Conservation (phyloP, 2,329 filamentous ascomycete genomes). For the Fusarium nematophilum region DNA sequence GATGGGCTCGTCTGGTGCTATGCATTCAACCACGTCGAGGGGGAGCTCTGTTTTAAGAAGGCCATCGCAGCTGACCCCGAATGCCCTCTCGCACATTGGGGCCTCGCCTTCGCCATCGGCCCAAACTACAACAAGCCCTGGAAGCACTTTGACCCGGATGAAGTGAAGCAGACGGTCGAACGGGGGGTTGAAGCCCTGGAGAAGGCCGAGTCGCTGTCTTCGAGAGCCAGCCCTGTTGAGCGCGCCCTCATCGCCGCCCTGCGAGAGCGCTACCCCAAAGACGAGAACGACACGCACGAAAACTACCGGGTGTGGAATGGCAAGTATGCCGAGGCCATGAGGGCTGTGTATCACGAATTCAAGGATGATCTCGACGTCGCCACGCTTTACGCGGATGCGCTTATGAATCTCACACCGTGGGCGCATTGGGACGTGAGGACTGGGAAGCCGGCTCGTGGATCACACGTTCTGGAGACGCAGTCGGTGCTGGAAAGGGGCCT, state of each 20-base stretch:
- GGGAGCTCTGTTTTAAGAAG: constrained; percentile 68
- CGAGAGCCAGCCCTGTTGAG: constrained; percentile 56
- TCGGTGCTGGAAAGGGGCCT: constrained; percentile 60
- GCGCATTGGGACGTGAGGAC: constrained; percentile 53
- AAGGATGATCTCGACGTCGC: constrained; percentile 50
- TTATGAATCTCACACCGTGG: constrained; percentile 59
- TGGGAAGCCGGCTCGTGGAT: constrained; percentile 46
- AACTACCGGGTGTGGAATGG: constrained; percentile 54
- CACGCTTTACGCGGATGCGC: constrained; percentile 49
- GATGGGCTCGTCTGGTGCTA: constrained; percentile 76
- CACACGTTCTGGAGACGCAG: constrained; percentile 49
- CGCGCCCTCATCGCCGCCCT: constrained; percentile 73
- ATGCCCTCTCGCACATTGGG: constrained; percentile 74
- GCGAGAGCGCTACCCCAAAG: constrained; percentile 67
- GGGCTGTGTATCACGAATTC: constrained; percentile 46
- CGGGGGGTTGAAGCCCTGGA: constrained; percentile 21
- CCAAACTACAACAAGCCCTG: constrained; percentile 82
- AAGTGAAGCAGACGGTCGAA: constrained; percentile 33
- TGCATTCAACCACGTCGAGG: constrained; percentile 78
- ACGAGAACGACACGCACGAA: constrained; percentile 54
- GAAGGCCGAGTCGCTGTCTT: constrained; percentile 26
- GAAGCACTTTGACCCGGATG: constrained; percentile 49
- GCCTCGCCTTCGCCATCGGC: constrained; percentile 73
- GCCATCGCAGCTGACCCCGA: constrained; percentile 63
- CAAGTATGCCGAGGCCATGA: constrained; percentile 47